Conservation (phyloP, 225 moss, liverwort and hornwort species). For the Climacium dendroides region DNA sequence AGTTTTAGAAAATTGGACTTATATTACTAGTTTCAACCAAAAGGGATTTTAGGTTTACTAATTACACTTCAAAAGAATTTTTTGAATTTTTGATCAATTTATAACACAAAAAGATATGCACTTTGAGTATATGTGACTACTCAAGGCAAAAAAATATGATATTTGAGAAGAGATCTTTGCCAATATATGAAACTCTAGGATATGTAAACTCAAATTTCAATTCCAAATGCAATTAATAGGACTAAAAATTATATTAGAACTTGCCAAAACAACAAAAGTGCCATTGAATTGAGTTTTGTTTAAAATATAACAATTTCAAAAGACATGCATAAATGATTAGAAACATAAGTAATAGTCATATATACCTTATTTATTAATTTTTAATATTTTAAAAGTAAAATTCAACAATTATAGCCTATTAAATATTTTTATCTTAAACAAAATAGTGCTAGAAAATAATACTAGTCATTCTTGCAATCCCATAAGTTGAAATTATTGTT, state of each 20-base stretch:
- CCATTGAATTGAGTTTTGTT: too few relatives aligned
- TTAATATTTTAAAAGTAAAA: too few relatives aligned
- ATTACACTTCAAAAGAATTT: not conserved
- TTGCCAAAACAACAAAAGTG: not conserved
- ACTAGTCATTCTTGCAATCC: not conserved
- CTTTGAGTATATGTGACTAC: not conserved
- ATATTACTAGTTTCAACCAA: not conserved
- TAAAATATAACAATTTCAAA: too few relatives aligned
- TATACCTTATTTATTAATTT: too few relatives aligned
- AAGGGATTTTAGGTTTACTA: not conserved
- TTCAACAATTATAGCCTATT: too few relatives aligned
- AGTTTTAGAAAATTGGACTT: not conserved
- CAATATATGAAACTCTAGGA: fast-evolving
- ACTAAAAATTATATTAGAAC: not conserved
- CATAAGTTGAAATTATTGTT: not conserved
- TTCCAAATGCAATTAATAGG: not conserved
- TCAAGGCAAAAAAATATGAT: not conserved
- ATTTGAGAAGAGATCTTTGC: not conserved
- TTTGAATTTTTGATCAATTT: not conserved
- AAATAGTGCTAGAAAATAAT: not conserved
- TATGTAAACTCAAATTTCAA: fast-evolving
- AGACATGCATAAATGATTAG: not conserved
- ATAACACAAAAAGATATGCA: too few relatives aligned
- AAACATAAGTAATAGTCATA: not conserved
- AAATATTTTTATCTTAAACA: not conserved